Evolutionary conservation across 73 alveolate genomes (phyloP), one percentile per base, ranked within the genome.

Genomic region (Paramecium caudatum): DNA sequence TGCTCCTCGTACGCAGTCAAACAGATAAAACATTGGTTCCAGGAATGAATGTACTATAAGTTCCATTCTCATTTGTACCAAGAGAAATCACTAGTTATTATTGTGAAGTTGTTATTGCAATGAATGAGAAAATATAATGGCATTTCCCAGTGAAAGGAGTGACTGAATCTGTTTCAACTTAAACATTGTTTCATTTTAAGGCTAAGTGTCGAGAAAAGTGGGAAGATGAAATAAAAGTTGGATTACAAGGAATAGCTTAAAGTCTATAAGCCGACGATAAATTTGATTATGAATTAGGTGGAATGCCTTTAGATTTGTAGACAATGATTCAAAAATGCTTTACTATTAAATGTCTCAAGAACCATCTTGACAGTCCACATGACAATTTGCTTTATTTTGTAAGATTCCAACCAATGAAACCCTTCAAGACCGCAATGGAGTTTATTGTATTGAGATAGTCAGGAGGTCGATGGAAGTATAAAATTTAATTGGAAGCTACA

Each of bases 381-480:
- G 99, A 95, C 30, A 94, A 94, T 63, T 91, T 98, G 16, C 97
- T 94, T 34, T 97, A 96, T 91, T 91, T 91, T 50, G 95, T 98
- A 55, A 96, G 97, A 86, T 98, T 98, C 69, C 96, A 98, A 69
- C 99, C 99, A 9, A 91, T 96, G 69, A 91, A 98, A 82, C 99
- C 99, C 13, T 98, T 97, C 90, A 98, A 98, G 91, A 93, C 99
- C 36, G 91, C 91, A 74, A 90, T 96, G 46, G 99, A 98, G 91
- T 96, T 98, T 93, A 92, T 97, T 8, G 90, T 98, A 12, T 91
- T 96, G 82, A 97, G 98, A 94, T 85, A 95, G 80, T 86, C 96
- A 9, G 99, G 99, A 62, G 99, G 99, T 12, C 95, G 98, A 91
- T 98, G 99, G 99, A 98, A 97, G 83, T 98, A 97, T 94, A 98